Conservation (phyloP, 345 rosid species). For the Punica granatum region DNA sequence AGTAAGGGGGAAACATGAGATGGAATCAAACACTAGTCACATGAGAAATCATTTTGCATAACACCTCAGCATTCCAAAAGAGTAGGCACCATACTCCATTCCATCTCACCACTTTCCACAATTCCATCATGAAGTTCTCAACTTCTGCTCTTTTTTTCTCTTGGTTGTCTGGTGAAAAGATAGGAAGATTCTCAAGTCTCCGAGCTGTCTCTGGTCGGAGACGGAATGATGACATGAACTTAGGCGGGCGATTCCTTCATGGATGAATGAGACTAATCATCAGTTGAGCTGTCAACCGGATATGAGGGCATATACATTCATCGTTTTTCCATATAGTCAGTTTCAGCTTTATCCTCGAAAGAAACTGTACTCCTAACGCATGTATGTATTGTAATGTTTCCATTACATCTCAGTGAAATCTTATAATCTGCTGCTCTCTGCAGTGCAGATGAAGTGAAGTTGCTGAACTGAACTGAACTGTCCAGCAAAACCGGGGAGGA, state of each 20-base stretch:
- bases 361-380: neutral
- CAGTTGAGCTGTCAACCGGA: neutral
- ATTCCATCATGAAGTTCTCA: neutral
- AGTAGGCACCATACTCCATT: neutral
- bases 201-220: neutral
- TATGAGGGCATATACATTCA: neutral
- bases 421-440: no score
- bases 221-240: neutral
- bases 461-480: no score
- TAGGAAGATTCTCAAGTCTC: neutral
- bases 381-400: no score
- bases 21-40: neutral
- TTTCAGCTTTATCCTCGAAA: neutral
- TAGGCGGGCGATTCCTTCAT: neutral
- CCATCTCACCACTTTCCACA: neutral
- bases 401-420: no score
- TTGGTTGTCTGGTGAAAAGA: neutral
- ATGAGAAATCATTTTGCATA: conserved; percentile 1
- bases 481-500: no score
- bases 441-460: no score
- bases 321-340: neutral
- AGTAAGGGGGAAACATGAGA: no score
- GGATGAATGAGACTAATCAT: neutral
- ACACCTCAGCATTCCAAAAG: neutral
- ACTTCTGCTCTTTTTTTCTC: neutral